Evolutionary conservation across 345 rosid species (phyloP).

Genomic region (Alliaria petiolata): DNA sequence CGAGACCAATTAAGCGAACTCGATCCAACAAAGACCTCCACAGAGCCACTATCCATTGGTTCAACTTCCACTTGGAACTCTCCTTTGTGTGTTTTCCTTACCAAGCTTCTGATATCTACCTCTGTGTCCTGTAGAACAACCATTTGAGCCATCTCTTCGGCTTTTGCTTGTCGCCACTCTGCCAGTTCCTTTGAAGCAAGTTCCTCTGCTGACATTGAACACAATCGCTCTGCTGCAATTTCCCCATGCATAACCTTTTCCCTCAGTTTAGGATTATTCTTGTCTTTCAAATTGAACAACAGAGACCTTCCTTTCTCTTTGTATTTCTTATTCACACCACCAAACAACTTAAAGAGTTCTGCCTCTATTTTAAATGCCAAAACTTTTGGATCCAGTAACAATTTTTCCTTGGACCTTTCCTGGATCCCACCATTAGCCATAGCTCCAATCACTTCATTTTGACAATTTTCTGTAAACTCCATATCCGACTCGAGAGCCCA

Average conservation of each 20-base stretch:
- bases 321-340: conserved; percentile 90
- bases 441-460: conserved; percentile 24
- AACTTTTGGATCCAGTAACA: conserved; percentile 37
- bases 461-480: conserved; percentile 30
- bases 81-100: conserved; percentile 94
- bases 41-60: conserved; percentile 46
- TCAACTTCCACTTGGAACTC: conserved; percentile 88
- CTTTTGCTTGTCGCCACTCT: conserved; percentile 92
- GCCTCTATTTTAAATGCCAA: conserved; percentile 67
- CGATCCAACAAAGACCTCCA: conserved; percentile 54
- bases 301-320: conserved; percentile 90
- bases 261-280: conserved; percentile 78
- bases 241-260: conserved; percentile 74
- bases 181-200: conserved; percentile 96
- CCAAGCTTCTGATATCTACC: conserved; percentile 69
- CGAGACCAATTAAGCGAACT: conserved; percentile 33
- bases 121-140: conserved; percentile 77
- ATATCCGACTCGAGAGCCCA: conserved; percentile 59
- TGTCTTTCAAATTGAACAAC: conserved; percentile 85
- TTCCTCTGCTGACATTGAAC: conserved; percentile 91
- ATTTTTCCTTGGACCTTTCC: conserved; percentile 14
- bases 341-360: conserved; percentile 71
- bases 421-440: conserved; percentile 14
- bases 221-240: conserved; percentile 60
- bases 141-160: conserved; percentile 91